Percentiles rank a stretch among this genome's conserved stretches.
These are phyloP conservation scores for Pseudogymnoascus sp. DNA, from an alignment of 2,329 filamentous ascomycete species.

Conservation along the genomic window DNA sequence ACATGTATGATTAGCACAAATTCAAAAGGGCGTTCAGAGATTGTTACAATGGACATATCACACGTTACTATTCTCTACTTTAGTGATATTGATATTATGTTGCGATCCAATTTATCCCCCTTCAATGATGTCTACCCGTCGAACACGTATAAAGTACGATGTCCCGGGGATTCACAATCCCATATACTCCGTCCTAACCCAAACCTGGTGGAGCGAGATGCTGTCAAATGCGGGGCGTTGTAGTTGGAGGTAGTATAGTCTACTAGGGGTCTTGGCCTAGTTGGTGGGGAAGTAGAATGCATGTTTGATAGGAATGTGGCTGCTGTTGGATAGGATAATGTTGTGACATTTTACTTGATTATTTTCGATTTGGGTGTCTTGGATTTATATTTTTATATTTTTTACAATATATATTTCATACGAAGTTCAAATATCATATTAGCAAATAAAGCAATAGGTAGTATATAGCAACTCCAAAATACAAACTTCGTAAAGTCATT, in stretches of 20 bases:
- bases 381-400: neutral
- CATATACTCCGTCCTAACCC: neutral
- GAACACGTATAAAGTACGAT: neutral
- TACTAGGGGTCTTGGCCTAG: neutral
- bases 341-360: neutral
- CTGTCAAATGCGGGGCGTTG: neutral
- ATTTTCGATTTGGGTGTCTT: neutral
- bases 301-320: neutral
- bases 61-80: neutral
- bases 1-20: conserved; percentile 8
- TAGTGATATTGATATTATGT: neutral
- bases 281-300: too few species aligned
- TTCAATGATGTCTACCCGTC: neutral
- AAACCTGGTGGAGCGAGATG: neutral
- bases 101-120: neutral
- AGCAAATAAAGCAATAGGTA: neutral
- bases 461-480: neutral
- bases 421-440: neutral
- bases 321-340: neutral
- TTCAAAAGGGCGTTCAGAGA: conserved; percentile 12
- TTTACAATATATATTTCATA: neutral
- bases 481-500: neutral
- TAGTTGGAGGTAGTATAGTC: neutral
- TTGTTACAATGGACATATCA: neutral
- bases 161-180: neutral